Percentiles rank a stretch among this genome's conserved stretches.
Conservation (phyloP, 2,329 filamentous ascomycete species). For the Periglandula ipomoeae region DNA sequence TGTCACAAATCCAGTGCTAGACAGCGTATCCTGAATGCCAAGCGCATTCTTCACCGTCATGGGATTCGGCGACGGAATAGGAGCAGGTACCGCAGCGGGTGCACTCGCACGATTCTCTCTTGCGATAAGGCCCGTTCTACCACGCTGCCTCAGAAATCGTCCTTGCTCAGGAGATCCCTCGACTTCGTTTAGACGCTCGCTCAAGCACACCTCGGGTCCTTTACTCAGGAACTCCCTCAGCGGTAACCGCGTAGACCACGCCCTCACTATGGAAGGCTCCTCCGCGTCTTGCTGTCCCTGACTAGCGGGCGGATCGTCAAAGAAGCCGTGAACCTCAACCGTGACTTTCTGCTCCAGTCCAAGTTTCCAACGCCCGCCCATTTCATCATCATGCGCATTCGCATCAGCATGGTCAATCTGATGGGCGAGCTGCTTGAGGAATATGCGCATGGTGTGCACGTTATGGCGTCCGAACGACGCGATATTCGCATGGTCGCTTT, state of each 20-base stretch:
- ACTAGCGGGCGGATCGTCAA: conserved; percentile 34
- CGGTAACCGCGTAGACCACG: conserved; percentile 42
- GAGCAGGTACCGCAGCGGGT: neutral
- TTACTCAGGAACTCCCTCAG: conserved; percentile 44
- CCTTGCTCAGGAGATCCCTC: conserved; percentile 21
- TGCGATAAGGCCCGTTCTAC: conserved; percentile 17
- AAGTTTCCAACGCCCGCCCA: conserved; percentile 32
- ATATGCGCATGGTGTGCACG: conserved; percentile 34
- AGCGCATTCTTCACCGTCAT: conserved; percentile 21
- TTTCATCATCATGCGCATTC: conserved; percentile 14
- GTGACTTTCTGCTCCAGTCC: conserved; percentile 43
- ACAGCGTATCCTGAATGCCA: conserved; percentile 21
- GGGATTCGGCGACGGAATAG: conserved; percentile 6
- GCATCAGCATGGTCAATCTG: conserved; percentile 25
- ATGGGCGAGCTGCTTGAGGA: conserved; percentile 24
- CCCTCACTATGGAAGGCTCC: conserved; percentile 26
- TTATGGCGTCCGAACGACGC: conserved; percentile 45
- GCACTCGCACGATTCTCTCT: conserved; percentile 4
- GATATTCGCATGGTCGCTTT: conserved; percentile 46
- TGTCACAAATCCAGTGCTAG: conserved; percentile 7
- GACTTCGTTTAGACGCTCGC: conserved; percentile 38
- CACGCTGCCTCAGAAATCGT: conserved; percentile 19
- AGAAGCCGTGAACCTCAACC: conserved; percentile 50
- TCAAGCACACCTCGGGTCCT: conserved; percentile 45
- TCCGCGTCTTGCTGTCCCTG: neutral